Evolutionary conservation across 805 yeast genomes (phyloP).

Genomic region (Clavispora phyllophila): DNA sequence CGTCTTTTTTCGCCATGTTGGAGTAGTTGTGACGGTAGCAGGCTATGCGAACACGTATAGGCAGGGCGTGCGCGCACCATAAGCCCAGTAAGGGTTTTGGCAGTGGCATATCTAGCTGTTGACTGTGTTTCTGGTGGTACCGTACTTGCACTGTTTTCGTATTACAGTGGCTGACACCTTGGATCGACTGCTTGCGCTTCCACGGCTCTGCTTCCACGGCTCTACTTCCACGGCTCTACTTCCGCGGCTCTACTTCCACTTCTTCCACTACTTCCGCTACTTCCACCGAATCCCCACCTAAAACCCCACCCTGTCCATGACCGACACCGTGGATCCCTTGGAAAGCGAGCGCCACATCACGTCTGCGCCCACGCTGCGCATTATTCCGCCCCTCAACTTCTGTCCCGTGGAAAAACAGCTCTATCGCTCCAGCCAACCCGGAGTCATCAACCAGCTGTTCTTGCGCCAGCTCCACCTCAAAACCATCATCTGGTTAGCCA

Average conservation of each 20-base stretch:
- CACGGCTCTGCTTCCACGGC: too few species aligned
- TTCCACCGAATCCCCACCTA: too few species aligned
- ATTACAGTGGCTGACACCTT: too few species aligned
- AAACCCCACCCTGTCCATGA: neutral
- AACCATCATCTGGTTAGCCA: constrained; percentile 89
- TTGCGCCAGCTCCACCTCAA: constrained; percentile 66
- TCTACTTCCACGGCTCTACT: too few species aligned
- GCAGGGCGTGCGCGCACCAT: constrained; percentile 1
- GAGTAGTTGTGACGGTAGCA: neutral
- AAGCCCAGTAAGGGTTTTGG: neutral
- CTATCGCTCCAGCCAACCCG: constrained; percentile 92
- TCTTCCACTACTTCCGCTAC: too few species aligned
- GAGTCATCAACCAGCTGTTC: constrained; percentile 87
- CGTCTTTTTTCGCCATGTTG: constrained; percentile 38
- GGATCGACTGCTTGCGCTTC: too few species aligned
- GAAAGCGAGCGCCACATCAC: constrained; percentile 12
- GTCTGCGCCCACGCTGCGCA: constrained; percentile 56
- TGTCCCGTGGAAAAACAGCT: constrained; percentile 88
- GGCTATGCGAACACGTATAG: constrained; percentile 3
- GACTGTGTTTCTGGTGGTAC: too few species aligned
- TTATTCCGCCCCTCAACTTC: constrained; percentile 92
- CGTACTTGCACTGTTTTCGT: too few species aligned
- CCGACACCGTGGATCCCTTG: neutral
- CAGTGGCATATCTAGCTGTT: too few species aligned
- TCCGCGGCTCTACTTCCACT: too few species aligned